These are phyloP conservation scores for Wallacemonas sp. DNA, from an alignment of 208 protist genomes.

Conservation along the genomic window DNA sequence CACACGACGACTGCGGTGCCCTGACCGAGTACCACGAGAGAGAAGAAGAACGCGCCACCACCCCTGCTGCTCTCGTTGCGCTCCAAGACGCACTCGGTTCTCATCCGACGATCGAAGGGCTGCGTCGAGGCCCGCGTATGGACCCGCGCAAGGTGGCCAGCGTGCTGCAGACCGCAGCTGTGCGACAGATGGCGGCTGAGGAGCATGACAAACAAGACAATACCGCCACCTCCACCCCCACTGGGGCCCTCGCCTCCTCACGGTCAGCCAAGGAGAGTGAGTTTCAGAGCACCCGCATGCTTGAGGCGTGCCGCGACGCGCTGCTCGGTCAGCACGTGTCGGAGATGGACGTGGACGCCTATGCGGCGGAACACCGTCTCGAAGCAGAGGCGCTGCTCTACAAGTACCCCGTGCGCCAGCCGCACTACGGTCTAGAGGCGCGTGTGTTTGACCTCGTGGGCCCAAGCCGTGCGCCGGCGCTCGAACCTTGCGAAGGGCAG, in stretches of 20 bases:
- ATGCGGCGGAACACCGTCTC: slow-evolving; percentile 52
- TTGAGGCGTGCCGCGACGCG: slow-evolving; percentile 43
- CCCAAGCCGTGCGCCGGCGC: background rate
- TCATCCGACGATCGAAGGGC: slow-evolving; percentile 38
- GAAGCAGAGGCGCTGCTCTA: slow-evolving; percentile 68
- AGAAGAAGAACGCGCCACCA: background rate
- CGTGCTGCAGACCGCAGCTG: slow-evolving; percentile 22
- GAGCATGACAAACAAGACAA: no score
- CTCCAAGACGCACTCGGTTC: slow-evolving; percentile 37
- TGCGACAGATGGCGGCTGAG: slow-evolving; percentile 15
- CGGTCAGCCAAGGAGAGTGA: slow-evolving; percentile 10
- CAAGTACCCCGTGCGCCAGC: slow-evolving; percentile 54
- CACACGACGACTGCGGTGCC: background rate
- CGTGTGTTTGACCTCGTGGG: slow-evolving; percentile 45
- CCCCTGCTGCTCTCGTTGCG: background rate
- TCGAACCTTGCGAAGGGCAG: background rate
- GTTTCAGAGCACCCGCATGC: slow-evolving; percentile 57
- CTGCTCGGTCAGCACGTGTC: slow-evolving; percentile 24
- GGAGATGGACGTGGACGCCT: slow-evolving; percentile 56
- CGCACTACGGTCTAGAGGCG: slow-evolving; percentile 41
- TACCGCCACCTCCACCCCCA: no score
- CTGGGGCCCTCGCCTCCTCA: background rate
- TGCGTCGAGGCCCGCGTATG: slow-evolving; percentile 69
- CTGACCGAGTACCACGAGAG: background rate
- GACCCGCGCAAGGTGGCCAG: slow-evolving; percentile 54